Base-by-base conservation (phyloP, 83 land plant species). In the Diphasiastrum complanatum region DNA sequence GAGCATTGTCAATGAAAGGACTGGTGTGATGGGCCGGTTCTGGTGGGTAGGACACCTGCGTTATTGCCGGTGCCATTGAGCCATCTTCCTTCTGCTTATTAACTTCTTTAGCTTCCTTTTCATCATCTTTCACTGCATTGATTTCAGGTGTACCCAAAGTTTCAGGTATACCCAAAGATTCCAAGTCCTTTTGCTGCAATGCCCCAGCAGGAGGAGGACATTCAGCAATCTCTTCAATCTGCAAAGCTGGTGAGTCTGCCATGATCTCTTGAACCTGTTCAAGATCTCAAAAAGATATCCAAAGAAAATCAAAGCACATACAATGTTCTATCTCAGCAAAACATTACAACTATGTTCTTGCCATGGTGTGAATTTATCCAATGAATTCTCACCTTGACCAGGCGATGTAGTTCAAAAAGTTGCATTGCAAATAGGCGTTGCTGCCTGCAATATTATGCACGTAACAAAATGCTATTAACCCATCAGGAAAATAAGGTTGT, bases 401-500 rank as follows among this genome's bases (percentile, higher is more conserved):
- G 51, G 12, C 70, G 72, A 34, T 71, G 75, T n/a, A 71, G 62
- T 32, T 71, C 66, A 47, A 64, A 71, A 8, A 71, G 69, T 35
- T 71, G 75, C 2, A 31, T 45, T 20, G 70, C 43, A 34, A 71
- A 64, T 12, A 64, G 24, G 43, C 47, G 68, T 47, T 71, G 75
- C 22, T 64, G 75, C 70, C 75, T 71, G 70, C 69, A 57, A 2
- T 43, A 22, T 5, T 25, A 41, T 2, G 46, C 6, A 16, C 6
- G 51, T 4, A 48, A 25, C 33, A n/a, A 63, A 3, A 28, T 2
- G 47, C 10, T 5, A 33, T 51, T 31, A 64, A 23, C 37, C 2
- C 43, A n/a, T 30, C 31, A 22, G 22, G 1, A 29, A 64, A 1
- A 34, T 2, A 28, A 27, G 12, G 19, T 1, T 24, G 26, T 45